Evolutionary conservation across 305 asterid genomes (phyloP), one percentile per base, ranked within the genome.

Genomic region (Solanum hybrid): DNA sequence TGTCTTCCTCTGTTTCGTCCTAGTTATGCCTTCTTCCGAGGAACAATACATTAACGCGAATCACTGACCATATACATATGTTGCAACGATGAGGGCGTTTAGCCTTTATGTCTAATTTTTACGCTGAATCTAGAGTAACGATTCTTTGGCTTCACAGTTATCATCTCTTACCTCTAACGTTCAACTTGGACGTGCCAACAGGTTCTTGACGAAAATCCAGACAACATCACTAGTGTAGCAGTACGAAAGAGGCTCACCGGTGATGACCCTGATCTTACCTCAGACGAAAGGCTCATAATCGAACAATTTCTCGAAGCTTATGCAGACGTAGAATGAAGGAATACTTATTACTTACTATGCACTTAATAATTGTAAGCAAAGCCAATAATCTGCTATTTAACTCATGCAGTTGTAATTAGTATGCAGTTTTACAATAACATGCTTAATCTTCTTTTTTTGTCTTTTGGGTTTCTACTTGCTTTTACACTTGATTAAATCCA

Each of bases 251-350:
- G 98, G 93, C 70, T 97, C 90, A 87, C 91, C 3, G 90, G 95
- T 12, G 98, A 96, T 26, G 97, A 95, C 72, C 98, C 98, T 70
- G 85, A 90, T 86, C 98, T 96, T 88, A 93, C 98, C 3, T 89
- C 89, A 79, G 68, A 91, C 10, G 99, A 96, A 89, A 95, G 97
- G 72, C 80, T 91, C 88, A 80, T 76, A 79, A 94, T 96, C 45
- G 89, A 91, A 80, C 95, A 93, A 93, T 97, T 95, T 91, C 97
- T 97, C 34, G 94, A 96, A 81, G 92, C 94, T 91, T 93, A 41
- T 89, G 94, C 95, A 26, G 96, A 91, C 41, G 94, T 93, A 92
- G 94, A 94, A 37, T 96, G 88, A 90, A 61, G 85, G 81, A 90
- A 80, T 51, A 84, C 17, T 82, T 38, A 13, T 27, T 38, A 5